Conservation (phyloP, 1,284 basidiomycete genomes). For the Cronartium quercuum region DNA sequence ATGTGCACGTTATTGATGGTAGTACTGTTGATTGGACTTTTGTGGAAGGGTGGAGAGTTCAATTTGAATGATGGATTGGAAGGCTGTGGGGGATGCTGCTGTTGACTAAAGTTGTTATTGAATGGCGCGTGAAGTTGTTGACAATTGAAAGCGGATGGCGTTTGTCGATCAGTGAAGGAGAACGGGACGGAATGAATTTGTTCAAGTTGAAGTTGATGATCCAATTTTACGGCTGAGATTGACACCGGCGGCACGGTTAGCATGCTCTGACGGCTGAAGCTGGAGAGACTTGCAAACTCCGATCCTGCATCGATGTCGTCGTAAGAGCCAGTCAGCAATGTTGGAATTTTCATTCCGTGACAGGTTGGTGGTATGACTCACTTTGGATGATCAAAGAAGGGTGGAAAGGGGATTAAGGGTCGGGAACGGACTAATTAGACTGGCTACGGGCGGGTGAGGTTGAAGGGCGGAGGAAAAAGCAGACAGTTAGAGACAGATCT, state of each 20-base stretch:
- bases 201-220: neutral
- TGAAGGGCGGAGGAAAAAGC: too few species aligned
- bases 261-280: neutral
- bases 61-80: neutral
- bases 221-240: neutral
- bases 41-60: neutral
- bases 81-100: neutral
- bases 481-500: too few species aligned
- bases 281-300: neutral
- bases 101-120: neutral
- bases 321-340: neutral
- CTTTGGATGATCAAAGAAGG: too few species aligned
- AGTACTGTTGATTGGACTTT: neutral
- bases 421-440: too few species aligned
- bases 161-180: neutral
- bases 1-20: neutral
- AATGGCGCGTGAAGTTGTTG: neutral
- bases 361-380: too few species aligned
- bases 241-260: neutral
- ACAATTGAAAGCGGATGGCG: neutral
- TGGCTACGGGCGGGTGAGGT: too few species aligned
- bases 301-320: neutral
- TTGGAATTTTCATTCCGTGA: neutral
- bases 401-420: too few species aligned
- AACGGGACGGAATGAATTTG: neutral